Conservation (phyloP, 2,329 filamentous ascomycete species). For the Endothia cerciana region DNA sequence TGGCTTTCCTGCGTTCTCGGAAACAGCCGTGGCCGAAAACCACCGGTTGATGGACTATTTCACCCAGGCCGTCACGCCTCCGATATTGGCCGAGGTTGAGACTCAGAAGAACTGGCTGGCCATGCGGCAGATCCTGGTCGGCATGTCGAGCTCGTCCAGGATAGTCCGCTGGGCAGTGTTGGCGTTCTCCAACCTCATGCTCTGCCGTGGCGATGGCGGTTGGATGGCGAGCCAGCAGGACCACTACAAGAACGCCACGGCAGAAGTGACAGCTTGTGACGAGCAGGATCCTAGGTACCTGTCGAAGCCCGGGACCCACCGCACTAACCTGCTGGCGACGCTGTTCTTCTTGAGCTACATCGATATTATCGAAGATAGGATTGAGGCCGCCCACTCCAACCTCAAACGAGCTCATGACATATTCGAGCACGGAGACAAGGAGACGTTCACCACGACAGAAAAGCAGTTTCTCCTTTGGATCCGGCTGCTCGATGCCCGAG, state of each 20-base stretch:
- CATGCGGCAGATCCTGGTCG: conserved; percentile 51
- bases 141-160: conserved; percentile 50
- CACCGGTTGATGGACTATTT: conserved; percentile 52
- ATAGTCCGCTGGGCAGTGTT: conserved; percentile 54
- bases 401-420: conserved; percentile 54
- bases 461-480: conserved; percentile 58
- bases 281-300: conserved; percentile 29
- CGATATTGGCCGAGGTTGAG: conserved; percentile 57
- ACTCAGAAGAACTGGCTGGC: conserved; percentile 55
- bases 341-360: conserved; percentile 60
- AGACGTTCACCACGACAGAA: conserved; percentile 44
- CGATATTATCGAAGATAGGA: conserved; percentile 50
- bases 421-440: conserved; percentile 47
- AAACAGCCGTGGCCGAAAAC: conserved; percentile 38
- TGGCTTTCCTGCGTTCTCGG: conserved; percentile 24
- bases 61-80: conserved; percentile 51
- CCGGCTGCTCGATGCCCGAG: conserved; percentile 57
- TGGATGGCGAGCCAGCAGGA: conserved; percentile 40
- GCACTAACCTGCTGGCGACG: conserved; percentile 52
- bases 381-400: conserved; percentile 51
- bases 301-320: conserved; percentile 36
- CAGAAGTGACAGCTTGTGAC: conserved; percentile 38
- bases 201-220: conserved; percentile 41
- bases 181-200: conserved; percentile 54
- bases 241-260: conserved; percentile 43